phyloP scores from a whole-genome alignment of 2,329 filamentous ascomycete species.

The Pyricularia grisea region DNA sequence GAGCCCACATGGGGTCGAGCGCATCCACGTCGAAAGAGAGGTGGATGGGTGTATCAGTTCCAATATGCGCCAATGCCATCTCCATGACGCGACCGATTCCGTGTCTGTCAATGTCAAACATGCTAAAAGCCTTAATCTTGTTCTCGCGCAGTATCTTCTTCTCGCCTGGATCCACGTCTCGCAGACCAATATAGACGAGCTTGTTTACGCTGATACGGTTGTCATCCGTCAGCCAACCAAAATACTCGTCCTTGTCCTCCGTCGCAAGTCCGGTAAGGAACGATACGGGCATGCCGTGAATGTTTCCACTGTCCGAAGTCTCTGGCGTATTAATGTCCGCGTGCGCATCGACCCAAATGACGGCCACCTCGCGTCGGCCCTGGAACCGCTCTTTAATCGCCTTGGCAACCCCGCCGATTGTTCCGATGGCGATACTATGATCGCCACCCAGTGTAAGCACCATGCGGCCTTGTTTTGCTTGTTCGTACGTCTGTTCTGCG shows the following conservation, averaged over 20 bases:
- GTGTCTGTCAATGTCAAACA: conserved; percentile 94
- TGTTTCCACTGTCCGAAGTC: conserved; percentile 80
- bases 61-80: conserved; percentile 96
- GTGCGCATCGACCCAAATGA: conserved; percentile 98
- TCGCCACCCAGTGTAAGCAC: conserved; percentile 92
- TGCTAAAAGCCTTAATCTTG: conserved; percentile 91
- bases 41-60: conserved; percentile 89
- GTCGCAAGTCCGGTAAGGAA: conserved; percentile 81
- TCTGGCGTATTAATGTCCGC: conserved; percentile 97
- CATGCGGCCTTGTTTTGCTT: conserved; percentile 74
- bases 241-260: conserved; percentile 67
- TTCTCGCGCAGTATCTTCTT: conserved; percentile 85
- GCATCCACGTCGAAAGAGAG: conserved; percentile 96
- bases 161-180: conserved; percentile 89
- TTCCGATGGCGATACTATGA: conserved; percentile 93
- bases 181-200: conserved; percentile 91
- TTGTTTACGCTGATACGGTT: conserved; percentile 65
- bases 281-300: conserved; percentile 95
- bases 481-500: conserved; percentile 75
- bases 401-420: conserved; percentile 76
- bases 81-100: conserved; percentile 95
- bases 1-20: conserved; percentile 91
- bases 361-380: conserved; percentile 64
- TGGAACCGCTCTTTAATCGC: conserved; percentile 75
- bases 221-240: conserved; percentile 79